phyloP scores from a whole-genome alignment of 164 flowering plant genomes.

The Stephania japonica region DNA sequence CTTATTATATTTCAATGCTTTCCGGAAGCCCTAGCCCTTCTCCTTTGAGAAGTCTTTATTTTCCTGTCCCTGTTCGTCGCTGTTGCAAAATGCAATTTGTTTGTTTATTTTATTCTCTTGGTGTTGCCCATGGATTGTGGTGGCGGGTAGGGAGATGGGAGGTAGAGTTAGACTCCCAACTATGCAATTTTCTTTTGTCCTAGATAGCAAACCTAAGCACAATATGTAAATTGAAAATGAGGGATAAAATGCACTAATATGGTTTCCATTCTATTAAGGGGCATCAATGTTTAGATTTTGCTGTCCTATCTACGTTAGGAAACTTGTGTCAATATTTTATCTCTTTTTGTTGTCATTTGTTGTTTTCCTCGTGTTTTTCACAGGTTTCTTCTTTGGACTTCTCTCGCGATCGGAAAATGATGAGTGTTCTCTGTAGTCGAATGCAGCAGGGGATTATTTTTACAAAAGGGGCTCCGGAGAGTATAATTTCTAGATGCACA shows the following conservation, averaged over 20 bases:
- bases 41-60: background rate
- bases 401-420: conserved; percentile 97
- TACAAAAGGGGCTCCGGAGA: conserved; percentile 99
- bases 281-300: background rate
- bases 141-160: no score
- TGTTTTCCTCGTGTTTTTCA: conserved; percentile 1
- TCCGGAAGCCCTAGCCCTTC: no score
- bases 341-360: no score
- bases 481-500: conserved; percentile 79
- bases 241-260: background rate
- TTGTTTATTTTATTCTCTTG: background rate
- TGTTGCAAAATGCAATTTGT: background rate
- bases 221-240: background rate
- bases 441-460: conserved; percentile 68
- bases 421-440: conserved; percentile 90
- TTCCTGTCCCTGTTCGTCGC: background rate
- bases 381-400: conserved; percentile 86
- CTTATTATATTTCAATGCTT: no score
- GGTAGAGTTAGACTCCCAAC: background rate
- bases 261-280: background rate
- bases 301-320: background rate
- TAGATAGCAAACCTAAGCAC: no score
- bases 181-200: background rate
- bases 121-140: no score
- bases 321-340: no score